Percentiles rank a stretch among this genome's conserved stretches.
Evolutionary conservation across 306 rosid species (phyloP).

Genomic region (Fragaria nilgerrensis): DNA sequence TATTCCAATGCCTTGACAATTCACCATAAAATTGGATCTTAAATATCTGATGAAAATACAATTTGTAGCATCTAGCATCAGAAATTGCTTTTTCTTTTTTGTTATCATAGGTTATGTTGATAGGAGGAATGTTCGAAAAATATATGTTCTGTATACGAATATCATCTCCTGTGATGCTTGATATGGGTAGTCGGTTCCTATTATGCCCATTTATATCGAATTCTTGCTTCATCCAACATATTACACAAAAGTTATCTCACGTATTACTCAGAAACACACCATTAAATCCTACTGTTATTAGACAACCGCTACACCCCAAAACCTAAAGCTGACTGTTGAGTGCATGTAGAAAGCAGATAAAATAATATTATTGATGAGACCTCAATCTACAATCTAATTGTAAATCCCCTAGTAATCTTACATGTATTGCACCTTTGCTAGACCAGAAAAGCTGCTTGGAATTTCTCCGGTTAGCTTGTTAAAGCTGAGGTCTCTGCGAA

Average conservation of each 20-base stretch:
- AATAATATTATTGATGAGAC: neutral
- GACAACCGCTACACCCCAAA: neutral
- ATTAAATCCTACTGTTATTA: neutral
- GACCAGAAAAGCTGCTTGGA: slow-evolving; percentile 36
- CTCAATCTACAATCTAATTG: neutral
- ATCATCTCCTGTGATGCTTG: neutral
- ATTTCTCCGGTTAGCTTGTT: slow-evolving; percentile 62
- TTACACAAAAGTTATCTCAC: neutral
- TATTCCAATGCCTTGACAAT: neutral
- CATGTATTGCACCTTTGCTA: slow-evolving; percentile 31
- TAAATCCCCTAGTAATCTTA: slow-evolving; percentile 25
- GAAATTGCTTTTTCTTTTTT: neutral
- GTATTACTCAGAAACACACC: neutral
- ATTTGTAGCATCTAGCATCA: neutral
- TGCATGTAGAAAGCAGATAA: neutral
- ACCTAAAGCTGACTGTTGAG: neutral
- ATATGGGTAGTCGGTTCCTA: neutral
- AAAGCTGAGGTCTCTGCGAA: slow-evolving; percentile 80
- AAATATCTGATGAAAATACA: neutral
- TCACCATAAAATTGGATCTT: neutral
- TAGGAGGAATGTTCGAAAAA: neutral
- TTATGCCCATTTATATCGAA: neutral
- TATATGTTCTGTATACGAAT: neutral
- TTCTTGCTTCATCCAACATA: neutral
- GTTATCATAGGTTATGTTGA: neutral